Evolutionary conservation across 2,329 filamentous ascomycete species (phyloP).

Genomic region (Paramyrothecium sp.): DNA sequence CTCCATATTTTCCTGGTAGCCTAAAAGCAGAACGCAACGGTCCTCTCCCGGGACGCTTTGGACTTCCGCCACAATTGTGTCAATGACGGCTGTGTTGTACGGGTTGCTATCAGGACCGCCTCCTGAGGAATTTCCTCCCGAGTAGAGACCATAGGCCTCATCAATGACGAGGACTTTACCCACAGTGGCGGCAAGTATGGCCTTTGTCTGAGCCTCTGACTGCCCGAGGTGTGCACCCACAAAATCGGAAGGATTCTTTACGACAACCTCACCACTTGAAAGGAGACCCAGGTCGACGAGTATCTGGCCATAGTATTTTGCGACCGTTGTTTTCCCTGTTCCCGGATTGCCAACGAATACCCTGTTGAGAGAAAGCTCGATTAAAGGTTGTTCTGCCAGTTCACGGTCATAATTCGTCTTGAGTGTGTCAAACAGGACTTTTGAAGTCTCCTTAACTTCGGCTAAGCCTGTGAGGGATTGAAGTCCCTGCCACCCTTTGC

Average conservation of each 20-base stretch:
- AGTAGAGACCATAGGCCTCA: slow-evolving; percentile 69
- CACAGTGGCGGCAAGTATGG: slow-evolving; percentile 60
- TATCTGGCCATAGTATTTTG: slow-evolving; percentile 69
- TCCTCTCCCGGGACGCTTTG: slow-evolving; percentile 71
- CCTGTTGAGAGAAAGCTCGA: slow-evolving; percentile 64
- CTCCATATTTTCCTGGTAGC: slow-evolving; percentile 69
- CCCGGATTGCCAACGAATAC: slow-evolving; percentile 72
- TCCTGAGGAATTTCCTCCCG: slow-evolving; percentile 23
- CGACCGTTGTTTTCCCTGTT: slow-evolving; percentile 75
- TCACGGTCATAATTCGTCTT: slow-evolving; percentile 66
- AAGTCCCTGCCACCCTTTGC: slow-evolving; percentile 56
- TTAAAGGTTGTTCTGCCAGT: slow-evolving; percentile 54
- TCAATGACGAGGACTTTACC: slow-evolving; percentile 81
- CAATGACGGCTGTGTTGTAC: slow-evolving; percentile 66
- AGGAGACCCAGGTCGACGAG: slow-evolving; percentile 66
- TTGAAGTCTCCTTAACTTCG: slow-evolving; percentile 61
- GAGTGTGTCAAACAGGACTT: slow-evolving; percentile 58
- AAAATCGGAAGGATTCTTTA: slow-evolving; percentile 75
- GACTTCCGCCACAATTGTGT: slow-evolving; percentile 72
- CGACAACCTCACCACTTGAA: slow-evolving; percentile 67
- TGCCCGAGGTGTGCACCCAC: slow-evolving; percentile 60
- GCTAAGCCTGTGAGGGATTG: slow-evolving; percentile 57
- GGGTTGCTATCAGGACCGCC: slow-evolving; percentile 18
- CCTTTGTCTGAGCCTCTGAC: slow-evolving; percentile 72
- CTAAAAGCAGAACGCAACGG: slow-evolving; percentile 68